Conservation (phyloP, 306 rosid species). For the Glycine soja region DNA sequence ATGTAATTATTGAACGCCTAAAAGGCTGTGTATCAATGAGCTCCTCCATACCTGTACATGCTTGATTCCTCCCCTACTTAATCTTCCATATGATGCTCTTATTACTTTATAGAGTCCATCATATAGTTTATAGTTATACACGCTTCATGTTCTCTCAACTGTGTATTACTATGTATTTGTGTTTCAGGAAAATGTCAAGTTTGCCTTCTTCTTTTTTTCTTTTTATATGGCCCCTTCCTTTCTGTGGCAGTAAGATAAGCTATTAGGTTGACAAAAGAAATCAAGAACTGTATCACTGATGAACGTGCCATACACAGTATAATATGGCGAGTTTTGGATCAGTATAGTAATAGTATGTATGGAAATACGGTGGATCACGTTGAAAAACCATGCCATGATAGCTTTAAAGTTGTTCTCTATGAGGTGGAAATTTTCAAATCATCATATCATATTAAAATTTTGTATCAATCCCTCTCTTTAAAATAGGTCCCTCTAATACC, state of each 20-base stretch:
- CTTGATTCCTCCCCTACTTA: slow-evolving; percentile 49
- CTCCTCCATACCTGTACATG: slow-evolving; percentile 88
- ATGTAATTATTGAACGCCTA: slow-evolving; percentile 70
- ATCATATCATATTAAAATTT: no score
- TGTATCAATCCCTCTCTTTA: no score
- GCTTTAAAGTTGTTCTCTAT: no score
- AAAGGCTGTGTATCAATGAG: slow-evolving; percentile 78
- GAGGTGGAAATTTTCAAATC: no score
- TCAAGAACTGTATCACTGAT: neutral
- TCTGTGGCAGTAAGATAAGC: neutral
- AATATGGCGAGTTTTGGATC: no score
- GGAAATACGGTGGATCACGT: no score
- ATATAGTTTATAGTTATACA: slow-evolving; percentile 47
- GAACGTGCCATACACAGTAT: neutral
- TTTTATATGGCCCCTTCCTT: neutral
- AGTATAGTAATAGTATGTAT: no score
- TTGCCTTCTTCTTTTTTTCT: neutral
- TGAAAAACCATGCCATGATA: no score
- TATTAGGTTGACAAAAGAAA: neutral
- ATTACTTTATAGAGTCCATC: neutral
- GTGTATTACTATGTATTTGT: slow-evolving; percentile 11
- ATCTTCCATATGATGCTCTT: neutral
- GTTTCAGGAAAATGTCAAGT: slow-evolving; percentile 13
- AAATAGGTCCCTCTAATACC: no score
- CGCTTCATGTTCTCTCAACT: slow-evolving; percentile 51